Evolutionary conservation across 495 filamentous ascomycete genomes (phyloP).

Genomic region (Aspergillus hancockii): DNA sequence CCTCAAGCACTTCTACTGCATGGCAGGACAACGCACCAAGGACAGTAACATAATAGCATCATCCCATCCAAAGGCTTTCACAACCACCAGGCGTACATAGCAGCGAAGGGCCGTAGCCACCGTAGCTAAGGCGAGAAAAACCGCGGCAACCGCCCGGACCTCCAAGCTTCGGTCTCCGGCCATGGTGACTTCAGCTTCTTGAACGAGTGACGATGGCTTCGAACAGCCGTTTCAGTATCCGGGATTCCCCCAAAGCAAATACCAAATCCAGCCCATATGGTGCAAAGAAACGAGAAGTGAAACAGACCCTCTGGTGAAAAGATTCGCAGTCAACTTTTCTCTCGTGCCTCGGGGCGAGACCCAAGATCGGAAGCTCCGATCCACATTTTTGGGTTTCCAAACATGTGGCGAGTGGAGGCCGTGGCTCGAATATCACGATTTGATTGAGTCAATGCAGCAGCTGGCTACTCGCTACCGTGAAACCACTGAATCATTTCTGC

Average conservation of each 20-base stretch:
- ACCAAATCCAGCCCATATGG: too few species aligned
- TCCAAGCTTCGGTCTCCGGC: conserved; percentile 12
- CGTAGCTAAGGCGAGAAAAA: conserved; percentile 10
- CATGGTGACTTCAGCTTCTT: conserved; percentile 1
- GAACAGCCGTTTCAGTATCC: too few species aligned
- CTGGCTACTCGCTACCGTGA: not conserved
- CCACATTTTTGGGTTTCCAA: not conserved
- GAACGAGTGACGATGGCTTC: not conserved
- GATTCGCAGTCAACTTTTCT: not conserved
- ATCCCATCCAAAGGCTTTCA: conserved; percentile 24
- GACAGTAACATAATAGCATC: conserved; percentile 20
- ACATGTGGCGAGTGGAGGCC: not conserved
- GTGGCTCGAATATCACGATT: not conserved
- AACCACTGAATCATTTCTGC: not conserved
- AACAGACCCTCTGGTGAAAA: not conserved
- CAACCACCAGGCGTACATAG: conserved; percentile 18
- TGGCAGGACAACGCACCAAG: conserved; percentile 4
- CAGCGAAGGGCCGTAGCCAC: conserved; percentile 16
- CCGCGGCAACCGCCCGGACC: conserved; percentile 10
- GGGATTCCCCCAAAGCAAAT: too few species aligned
- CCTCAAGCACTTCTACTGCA: not conserved
- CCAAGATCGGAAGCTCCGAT: conserved; percentile 2
- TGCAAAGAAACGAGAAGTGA: not conserved
- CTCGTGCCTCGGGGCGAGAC: not conserved
- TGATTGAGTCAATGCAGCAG: not conserved